Base-by-base conservation (phyloP, 148 eudicot species). In the Chenopodium quinoa region DNA sequence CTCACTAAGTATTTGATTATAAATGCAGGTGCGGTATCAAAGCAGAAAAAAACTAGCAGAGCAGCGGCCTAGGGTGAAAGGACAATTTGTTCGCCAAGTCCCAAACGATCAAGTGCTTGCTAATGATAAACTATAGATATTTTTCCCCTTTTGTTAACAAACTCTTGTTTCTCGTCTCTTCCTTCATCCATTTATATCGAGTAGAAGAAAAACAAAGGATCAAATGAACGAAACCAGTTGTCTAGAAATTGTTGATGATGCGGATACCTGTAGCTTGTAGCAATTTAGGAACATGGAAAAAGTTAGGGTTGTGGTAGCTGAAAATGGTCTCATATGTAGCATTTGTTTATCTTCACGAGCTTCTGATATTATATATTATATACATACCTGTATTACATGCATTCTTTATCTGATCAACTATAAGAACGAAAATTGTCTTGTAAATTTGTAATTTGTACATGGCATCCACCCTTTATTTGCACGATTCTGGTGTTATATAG, bases 11-110 rank as follows among this genome's bases (percentile, higher is more conserved):
- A 20, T 46, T 54, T 50, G 31, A 29, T 32, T 56, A 17, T 46
- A 67, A n/a, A 46, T 85, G 72, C 83, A 90, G 93, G 91, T 91
- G 52, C 86, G 91, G 8, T 89, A 91, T 71, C 91, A 89, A 60
- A 91, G 90, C 84, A 88, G 91, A 87, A 89, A 91, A 86, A 91
- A 62, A 75, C 83, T 91, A 13, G 91, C 91, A 73, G 91, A 91
- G 77, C 91, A 91, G 48, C 88, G 93, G 20, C 89, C 89, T 25
- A 88, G 93, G 62, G 88, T 91, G 7, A 87, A 87, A 82, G 93
- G 93, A 44, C 93, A 91, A 78, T 91, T 91, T 82, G 93, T 91
- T 78, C 89, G 89, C n/a, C 93, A 86, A 48, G 76, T 48, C 13
- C 78, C 78, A 3, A 44, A 37, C 79, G 86, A 83, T 84, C 75